Evolutionary conservation across 148 eudicot species (phyloP).

Genomic region (Nepenthes mirabilis): DNA sequence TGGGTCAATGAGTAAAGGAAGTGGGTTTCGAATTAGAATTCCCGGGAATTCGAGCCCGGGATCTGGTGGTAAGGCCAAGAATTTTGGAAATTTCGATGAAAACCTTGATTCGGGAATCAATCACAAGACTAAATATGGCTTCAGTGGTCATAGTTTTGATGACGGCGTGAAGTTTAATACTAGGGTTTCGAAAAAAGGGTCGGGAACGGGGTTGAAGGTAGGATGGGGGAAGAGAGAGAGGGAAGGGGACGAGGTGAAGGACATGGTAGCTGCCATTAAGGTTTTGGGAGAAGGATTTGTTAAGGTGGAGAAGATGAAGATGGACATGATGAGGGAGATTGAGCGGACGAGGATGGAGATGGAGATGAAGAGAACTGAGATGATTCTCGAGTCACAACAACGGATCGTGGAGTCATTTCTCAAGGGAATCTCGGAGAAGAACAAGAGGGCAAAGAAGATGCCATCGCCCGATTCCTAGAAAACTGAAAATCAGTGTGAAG

Average conservation of each 20-base stretch:
- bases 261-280: slow-evolving; percentile 52
- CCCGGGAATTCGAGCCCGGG: slow-evolving; percentile 6
- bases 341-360: slow-evolving; percentile 71
- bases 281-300: slow-evolving; percentile 69
- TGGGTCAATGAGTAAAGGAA: slow-evolving; percentile 2
- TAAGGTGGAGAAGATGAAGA: slow-evolving; percentile 81
- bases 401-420: slow-evolving; percentile 62
- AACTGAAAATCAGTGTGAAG: too few relatives aligned
- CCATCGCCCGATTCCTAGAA: too few relatives aligned
- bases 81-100: slow-evolving; percentile 6
- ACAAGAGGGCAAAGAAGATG: neutral
- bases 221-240: slow-evolving; percentile 20
- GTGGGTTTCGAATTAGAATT: slow-evolving; percentile 24
- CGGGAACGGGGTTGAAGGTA: slow-evolving; percentile 4
- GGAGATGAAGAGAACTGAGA: slow-evolving; percentile 77
- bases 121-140: neutral
- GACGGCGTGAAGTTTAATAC: slow-evolving; percentile 4
- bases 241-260: slow-evolving; percentile 16
- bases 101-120: slow-evolving; percentile 6
- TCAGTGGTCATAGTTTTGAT: slow-evolving; percentile 1
- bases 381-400: slow-evolving; percentile 71
- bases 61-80: slow-evolving; percentile 8
- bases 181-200: slow-evolving; percentile 15
- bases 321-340: slow-evolving; percentile 62
- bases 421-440: slow-evolving; percentile 14